Base-by-base conservation (phyloP, 1,139 yeast genomes). In the Yamadazyma buinensis region DNA sequence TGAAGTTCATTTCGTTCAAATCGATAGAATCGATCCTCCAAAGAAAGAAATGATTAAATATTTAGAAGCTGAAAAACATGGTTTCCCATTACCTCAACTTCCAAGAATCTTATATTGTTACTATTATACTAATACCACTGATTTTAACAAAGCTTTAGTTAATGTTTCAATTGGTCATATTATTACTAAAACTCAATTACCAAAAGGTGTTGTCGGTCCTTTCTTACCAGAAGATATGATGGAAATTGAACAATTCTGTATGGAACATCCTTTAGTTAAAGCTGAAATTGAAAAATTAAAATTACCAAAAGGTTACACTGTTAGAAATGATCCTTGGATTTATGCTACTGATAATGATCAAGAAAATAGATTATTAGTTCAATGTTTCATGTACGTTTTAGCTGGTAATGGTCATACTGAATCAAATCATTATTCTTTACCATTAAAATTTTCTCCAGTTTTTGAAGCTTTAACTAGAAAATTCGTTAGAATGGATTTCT, bases 311-410 rank as follows among this genome's bases (percentile, higher is more conserved):
- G 69, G 73, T 17, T 68, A 72, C 51, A 54, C 73, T 32, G 78
- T 85, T 34, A 76, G 82, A 53, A 75, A 72, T 53, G 87, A 86
- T 55, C 90, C 94, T 34, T 86, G 95, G 95, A 85, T 85, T 71
- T 85, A 85, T 56, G 95, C 95, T 48, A 81, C 87, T 28, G 90
- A 83, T 55, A 75, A 74, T 47, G 60, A 71, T 32, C 69, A 73
- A 40, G 84, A 77, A 52, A 65, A 47, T 32, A 72, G 86, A 57
- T 77, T 81, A 21, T 67, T 80, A 62, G 64, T 81, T 48, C 92
- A 84, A 64, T 77, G 81, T 57, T 82, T 80, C 65, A 80, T 84
- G 80, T 86, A 86, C 61, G 75, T 87, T 43, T 77, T 77, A 52
- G 78, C 79, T 41, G 77, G 77, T 39, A 67, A 80, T 52, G 75